Evolutionary conservation across 2,329 filamentous ascomycete species (phyloP), one percentile per base, ranked within the genome.

Genomic region (Neofusicoccum sp.): DNA sequence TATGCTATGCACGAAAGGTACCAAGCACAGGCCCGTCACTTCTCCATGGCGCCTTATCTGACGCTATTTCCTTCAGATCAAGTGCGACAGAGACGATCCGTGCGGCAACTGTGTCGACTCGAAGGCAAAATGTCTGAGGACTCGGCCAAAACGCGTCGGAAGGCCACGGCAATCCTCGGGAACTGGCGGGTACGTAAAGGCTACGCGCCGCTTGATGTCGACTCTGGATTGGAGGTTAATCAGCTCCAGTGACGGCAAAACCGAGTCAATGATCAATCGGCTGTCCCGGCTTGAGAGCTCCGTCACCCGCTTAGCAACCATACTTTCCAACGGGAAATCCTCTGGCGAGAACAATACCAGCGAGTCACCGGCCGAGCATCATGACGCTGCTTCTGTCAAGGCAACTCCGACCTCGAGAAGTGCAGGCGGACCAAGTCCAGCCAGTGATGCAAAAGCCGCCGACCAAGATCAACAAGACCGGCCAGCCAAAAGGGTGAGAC

Each of bases 31-130:
- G 6, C 40, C 41, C 36, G 4, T 40, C 34, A 33, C 14, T 6
- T 16, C 16, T n/a, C 4, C 30, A 31, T 26, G 4, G 12, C n/a
- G 16, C 26, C 12, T 12, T 26, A 6, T 60, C 58, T 53, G n/a
- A 60, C 47, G 2, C n/a, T 8, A 30, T 20, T n/a, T n/a, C n/a
- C 16, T 26, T n/a, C 31, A 73, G 71, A 69, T 73, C 30, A 73
- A 72, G 63, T 73, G 71, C 44, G 68, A 73, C 60, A 69, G 71
- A 26, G 66, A 71, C 47, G 69, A 72, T 16, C 71, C 71, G 34
- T 73, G 71, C 47, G 63, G 64, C 30, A 72, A 70, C 41, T 73
- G 71, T 45, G 45, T 66, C 48, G 59, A 54, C 31, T 64, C 68
- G 7, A 69, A 69, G 56, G 62, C 63, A 6, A 63, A 70, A 9